Conservation (phyloP, 495 filamentous ascomycete species). For the Neurospora sp. region DNA sequence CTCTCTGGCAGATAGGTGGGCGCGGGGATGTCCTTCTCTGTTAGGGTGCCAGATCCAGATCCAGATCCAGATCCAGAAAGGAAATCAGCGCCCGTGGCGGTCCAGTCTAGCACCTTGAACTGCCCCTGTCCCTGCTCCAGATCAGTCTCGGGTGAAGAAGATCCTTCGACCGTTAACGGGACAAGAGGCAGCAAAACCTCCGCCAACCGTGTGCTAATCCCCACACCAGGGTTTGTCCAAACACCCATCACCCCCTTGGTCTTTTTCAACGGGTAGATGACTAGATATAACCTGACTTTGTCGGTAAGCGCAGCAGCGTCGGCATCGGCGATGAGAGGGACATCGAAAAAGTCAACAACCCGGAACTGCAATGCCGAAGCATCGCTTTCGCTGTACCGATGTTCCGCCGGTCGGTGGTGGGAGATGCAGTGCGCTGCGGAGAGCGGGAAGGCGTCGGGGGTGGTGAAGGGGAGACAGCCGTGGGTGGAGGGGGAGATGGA, state of each 20-base stretch:
- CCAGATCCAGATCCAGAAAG: background rate
- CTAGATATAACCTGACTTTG: constrained; percentile 21
- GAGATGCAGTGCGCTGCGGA: constrained; percentile 16
- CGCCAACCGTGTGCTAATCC: constrained; percentile 28
- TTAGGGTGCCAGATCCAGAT: background rate
- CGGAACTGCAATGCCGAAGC: constrained; percentile 15
- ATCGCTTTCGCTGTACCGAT: constrained; percentile 22
- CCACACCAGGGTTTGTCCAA: constrained; percentile 31
- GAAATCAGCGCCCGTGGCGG: background rate
- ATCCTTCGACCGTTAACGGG: background rate
- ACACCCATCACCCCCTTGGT: constrained; percentile 19
- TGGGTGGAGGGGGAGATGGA: constrained; percentile 19
- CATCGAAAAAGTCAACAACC: constrained; percentile 18
- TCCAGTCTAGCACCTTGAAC: constrained; percentile 13
- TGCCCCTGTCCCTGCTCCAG: background rate
- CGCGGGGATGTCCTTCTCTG: background rate
- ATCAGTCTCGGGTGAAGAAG: too few species aligned
- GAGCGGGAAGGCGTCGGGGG: constrained; percentile 13
- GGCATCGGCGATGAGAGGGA: background rate
- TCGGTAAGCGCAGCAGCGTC: background rate
- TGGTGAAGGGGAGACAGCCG: constrained; percentile 18
- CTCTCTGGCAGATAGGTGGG: too few species aligned
- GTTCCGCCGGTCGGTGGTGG: constrained; percentile 11
- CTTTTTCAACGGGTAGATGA: constrained; percentile 23
- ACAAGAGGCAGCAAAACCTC: constrained; percentile 21